Conservation (phyloP, 2,329 filamentous ascomycete genomes). For the Venturiaceae sp. region DNA sequence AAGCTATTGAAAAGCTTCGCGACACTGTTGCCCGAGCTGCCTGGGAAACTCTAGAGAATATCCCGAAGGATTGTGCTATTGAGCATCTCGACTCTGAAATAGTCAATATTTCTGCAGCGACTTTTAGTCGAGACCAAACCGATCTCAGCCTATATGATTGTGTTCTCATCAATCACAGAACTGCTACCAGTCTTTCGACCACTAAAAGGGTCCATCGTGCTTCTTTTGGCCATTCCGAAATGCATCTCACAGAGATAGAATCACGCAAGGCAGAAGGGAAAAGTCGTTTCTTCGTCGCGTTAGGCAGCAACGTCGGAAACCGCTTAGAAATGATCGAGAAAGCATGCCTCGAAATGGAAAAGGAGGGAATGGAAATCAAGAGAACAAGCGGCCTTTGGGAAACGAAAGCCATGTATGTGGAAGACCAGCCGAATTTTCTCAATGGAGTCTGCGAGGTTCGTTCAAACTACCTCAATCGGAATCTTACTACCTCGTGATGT, state of each 20-base stretch:
- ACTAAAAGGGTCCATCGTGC: no score
- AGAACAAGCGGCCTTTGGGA: constrained; percentile 87
- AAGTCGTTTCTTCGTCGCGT: constrained; percentile 47
- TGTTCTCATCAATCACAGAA: no score
- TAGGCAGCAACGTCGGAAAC: constrained; percentile 89
- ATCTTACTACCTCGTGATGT: neutral
- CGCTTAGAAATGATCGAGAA: constrained; percentile 75
- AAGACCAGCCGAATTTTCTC: constrained; percentile 78
- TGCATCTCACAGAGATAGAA: neutral
- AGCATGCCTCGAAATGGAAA: constrained; percentile 72
- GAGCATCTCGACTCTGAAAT: no score
- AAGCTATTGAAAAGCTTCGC: no score
- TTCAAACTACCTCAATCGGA: constrained; percentile 11
- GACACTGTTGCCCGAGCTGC: no score
- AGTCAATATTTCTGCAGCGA: no score
- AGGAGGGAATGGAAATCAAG: constrained; percentile 60
- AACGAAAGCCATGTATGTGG: constrained; percentile 93
- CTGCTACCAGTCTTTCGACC: no score
- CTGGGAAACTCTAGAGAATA: no score
- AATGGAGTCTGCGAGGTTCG: constrained; percentile 88
- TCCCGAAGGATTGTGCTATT: no score
- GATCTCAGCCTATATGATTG: no score
- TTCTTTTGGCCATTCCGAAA: neutral
- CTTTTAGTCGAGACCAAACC: no score
- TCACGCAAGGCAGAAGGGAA: neutral